Base-by-base conservation (phyloP, 1,139 yeast genomes). In the Diutina pseudorugosa region DNA sequence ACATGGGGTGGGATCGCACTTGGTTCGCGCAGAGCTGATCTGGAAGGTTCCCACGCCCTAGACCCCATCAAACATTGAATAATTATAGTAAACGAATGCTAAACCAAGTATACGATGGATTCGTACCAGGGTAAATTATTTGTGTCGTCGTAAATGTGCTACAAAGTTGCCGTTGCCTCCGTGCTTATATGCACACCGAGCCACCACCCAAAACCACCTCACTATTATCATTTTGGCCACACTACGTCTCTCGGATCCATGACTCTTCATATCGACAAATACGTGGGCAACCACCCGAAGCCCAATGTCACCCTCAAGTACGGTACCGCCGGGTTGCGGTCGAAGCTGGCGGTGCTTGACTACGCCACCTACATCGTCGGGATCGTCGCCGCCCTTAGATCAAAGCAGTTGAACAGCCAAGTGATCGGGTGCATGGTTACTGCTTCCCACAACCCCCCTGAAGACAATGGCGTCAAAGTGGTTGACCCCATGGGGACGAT, bases 241-340 rank as follows among this genome's bases (percentile, higher is more conserved):
- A 30, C 5, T 14, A 12, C n/a, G 6, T 12, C 36, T 5, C 5
- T 16, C 18, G 19, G 11, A 40, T 18, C n/a, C 49, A 45, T 45
- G 49, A 21, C 36, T 7, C 30, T 25, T 20, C n/a, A 14, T 11
- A 45, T 45, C 16, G 20, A 23, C 21, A 23, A 45, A 16, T 45
- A 16, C 23, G 49, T 45, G 20, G 18, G 16, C 20, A 25, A 27
- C 11, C 49, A 48, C 43, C 43, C 51, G 20, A 48, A 48, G 21
- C 44, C 44, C 16, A 72, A 69, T 20, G 62, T 75, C 50, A 63
- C 59, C 2, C 85, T 78, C 63, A 68, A 78, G 18, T 93, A 93
- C 64, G 99, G 99, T 19, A 93, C 99, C 1, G 98, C 99, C 1
- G 99, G 99, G 8, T 93, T 94, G 71, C 80, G 99, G 57, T 83